phyloP scores from a whole-genome alignment of 2,329 filamentous ascomycete genomes.

The Colletotrichum lini region DNA sequence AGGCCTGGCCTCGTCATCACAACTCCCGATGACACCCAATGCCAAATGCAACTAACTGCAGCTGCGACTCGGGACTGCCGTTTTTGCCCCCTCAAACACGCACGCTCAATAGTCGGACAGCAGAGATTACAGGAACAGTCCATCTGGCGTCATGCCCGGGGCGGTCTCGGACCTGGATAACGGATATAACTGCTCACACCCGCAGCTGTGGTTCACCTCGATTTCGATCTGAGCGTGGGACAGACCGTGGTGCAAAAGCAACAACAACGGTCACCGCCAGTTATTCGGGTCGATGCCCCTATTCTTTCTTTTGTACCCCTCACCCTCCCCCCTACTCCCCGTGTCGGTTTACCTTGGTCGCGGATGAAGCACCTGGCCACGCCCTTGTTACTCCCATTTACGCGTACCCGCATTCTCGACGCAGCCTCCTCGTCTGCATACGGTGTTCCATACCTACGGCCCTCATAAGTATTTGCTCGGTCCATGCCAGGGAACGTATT shows the following conservation, averaged over 20 bases:
- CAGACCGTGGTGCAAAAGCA: constrained; percentile 6
- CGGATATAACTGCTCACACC: constrained; percentile 36
- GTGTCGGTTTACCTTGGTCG: neutral
- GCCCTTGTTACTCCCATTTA: neutral
- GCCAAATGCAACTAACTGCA: neutral
- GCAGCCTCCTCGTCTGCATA: no score
- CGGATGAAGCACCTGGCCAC: constrained; percentile 3
- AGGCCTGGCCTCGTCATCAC: neutral
- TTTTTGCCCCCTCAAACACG: neutral
- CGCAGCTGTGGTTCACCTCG: constrained; percentile 32
- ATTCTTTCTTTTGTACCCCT: neutral
- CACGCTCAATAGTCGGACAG: constrained; percentile 6
- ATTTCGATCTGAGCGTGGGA: constrained; percentile 25
- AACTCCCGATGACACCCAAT: neutral
- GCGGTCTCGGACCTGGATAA: constrained; percentile 12
- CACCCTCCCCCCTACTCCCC: neutral
- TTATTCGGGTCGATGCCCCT: neutral
- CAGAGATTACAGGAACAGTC: constrained; percentile 10
- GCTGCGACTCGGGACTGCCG: neutral
- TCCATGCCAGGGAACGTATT: neutral
- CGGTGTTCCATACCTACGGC: no score
- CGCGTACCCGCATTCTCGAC: no score
- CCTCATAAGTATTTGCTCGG: neutral
- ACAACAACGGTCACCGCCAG: neutral
- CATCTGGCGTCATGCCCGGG: neutral